Evolutionary conservation across 805 yeast genomes (phyloP).

Genomic region (Priceomyces melissophilus): DNA sequence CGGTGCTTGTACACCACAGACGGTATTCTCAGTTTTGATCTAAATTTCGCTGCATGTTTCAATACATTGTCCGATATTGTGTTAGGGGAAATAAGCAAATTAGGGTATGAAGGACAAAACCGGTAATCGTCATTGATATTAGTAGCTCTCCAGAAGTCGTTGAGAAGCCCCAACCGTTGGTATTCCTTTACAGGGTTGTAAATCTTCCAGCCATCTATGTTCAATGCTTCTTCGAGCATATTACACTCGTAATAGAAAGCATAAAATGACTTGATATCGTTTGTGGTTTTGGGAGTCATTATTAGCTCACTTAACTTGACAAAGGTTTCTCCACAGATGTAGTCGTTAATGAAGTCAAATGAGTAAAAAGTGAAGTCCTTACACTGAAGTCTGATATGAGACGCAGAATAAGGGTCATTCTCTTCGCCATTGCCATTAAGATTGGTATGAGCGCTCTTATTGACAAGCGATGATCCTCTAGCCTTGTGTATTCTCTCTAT

Average conservation of each 20-base stretch:
- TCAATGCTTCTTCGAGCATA: slow-evolving; percentile 53
- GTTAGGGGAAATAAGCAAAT: slow-evolving; percentile 63
- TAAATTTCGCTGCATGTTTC: slow-evolving; percentile 75
- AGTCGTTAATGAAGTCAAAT: slow-evolving; percentile 62
- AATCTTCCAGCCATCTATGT: slow-evolving; percentile 63
- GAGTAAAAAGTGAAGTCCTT: slow-evolving; percentile 82
- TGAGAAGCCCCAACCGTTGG: slow-evolving; percentile 63
- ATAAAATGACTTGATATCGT: slow-evolving; percentile 49
- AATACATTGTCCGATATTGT: slow-evolving; percentile 77
- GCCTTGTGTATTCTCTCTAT: slow-evolving; percentile 59
- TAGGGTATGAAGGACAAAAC: slow-evolving; percentile 76
- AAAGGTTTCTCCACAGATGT: slow-evolving; percentile 65
- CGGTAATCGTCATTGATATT: slow-evolving; percentile 59
- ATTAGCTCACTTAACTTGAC: slow-evolving; percentile 62
- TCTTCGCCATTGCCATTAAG: slow-evolving; percentile 6
- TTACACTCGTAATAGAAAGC: slow-evolving; percentile 83
- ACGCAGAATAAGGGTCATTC: slow-evolving; percentile 38
- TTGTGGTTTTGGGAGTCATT: slow-evolving; percentile 55
- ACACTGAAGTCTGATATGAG: slow-evolving; percentile 68
- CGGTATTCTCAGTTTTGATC: slow-evolving; percentile 86
- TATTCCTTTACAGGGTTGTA: slow-evolving; percentile 66
- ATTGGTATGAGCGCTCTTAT: slow-evolving; percentile 8
- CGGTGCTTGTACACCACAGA: slow-evolving; percentile 72
- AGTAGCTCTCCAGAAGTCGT: slow-evolving; percentile 66
- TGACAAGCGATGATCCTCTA: slow-evolving; percentile 49